phyloP scores from a whole-genome alignment of 2,329 filamentous ascomycete species.

The Macrophomina phaseolina region DNA sequence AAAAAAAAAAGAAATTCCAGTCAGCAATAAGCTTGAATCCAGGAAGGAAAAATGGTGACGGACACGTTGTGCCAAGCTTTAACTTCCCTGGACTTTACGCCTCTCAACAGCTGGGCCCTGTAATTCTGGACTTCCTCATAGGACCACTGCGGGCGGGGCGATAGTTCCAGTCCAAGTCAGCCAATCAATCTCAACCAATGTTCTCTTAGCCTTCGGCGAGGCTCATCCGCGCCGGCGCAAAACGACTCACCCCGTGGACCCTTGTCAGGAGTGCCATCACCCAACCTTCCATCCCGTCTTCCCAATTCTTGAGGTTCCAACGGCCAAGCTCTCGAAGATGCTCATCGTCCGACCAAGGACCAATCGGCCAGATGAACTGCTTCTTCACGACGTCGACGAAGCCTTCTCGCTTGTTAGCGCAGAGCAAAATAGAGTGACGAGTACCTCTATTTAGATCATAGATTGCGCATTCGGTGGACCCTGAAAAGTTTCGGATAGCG shows the following conservation, averaged over 20 bases:
- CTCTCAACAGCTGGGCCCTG: slow-evolving; percentile 2
- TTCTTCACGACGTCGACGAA: slow-evolving; percentile 39
- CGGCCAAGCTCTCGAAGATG: slow-evolving; percentile 42
- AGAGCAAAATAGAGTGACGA: slow-evolving; percentile 26
- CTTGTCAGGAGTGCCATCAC: slow-evolving; percentile 48
- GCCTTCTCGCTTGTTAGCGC: slow-evolving; percentile 28
- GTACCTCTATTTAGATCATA: neutral
- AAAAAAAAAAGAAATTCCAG: neutral
- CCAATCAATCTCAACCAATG: neutral
- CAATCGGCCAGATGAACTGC: slow-evolving; percentile 41
- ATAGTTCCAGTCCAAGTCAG: neutral
- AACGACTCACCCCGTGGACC: slow-evolving; percentile 39
- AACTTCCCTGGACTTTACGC: neutral
- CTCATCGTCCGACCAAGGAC: slow-evolving; percentile 40
- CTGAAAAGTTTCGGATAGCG: neutral
- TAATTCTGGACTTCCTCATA: slow-evolving; percentile 26
- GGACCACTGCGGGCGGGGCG: slow-evolving; percentile 17
- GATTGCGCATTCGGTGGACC: neutral
- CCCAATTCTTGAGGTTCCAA: slow-evolving; percentile 49
- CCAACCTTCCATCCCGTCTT: slow-evolving; percentile 50
- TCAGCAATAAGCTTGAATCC: neutral
- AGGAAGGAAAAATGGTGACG: neutral
- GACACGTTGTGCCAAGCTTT: slow-evolving; percentile 25
- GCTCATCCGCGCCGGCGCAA: too few relatives aligned
- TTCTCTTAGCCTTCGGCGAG: neutral